These are phyloP conservation scores for Talaromyces albobiverticillius DNA, from an alignment of 2,329 filamentous ascomycete genomes.

Conservation along the genomic window DNA sequence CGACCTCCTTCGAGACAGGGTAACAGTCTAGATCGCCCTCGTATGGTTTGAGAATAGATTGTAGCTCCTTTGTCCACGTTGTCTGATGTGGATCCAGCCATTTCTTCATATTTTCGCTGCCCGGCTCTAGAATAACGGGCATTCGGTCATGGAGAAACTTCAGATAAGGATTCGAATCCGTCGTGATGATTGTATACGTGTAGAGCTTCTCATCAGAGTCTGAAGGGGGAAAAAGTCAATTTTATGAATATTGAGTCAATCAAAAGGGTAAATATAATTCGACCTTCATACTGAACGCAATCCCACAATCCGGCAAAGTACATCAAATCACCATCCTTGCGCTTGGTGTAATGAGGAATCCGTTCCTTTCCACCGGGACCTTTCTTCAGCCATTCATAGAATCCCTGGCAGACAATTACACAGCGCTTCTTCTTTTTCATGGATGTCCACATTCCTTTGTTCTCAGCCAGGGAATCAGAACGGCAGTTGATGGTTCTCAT, in stretches of 20 bases:
- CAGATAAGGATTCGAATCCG: constrained; percentile 76
- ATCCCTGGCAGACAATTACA: constrained; percentile 83
- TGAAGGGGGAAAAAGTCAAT: constrained; percentile 20
- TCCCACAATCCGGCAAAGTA: constrained; percentile 93
- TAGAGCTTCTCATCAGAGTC: constrained; percentile 68
- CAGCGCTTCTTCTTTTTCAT: constrained; percentile 92
- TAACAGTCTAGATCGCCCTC: constrained; percentile 78
- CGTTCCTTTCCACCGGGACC: constrained; percentile 69
- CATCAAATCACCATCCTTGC: constrained; percentile 80
- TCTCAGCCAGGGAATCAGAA: constrained; percentile 74
- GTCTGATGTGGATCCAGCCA: constrained; percentile 75
- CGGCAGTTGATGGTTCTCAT: constrained; percentile 94
- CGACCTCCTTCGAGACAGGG: constrained; percentile 81
- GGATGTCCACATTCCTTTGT: constrained; percentile 81
- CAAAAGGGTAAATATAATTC: neutral
- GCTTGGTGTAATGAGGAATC: constrained; percentile 77
- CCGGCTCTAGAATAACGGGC: constrained; percentile 85
- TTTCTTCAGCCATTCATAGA: constrained; percentile 93
- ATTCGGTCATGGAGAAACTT: constrained; percentile 90
- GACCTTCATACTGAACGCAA: constrained; percentile 74
- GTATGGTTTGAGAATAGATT: constrained; percentile 75
- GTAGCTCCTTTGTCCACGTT: constrained; percentile 76
- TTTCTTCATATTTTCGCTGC: constrained; percentile 63
- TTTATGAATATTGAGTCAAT: neutral
- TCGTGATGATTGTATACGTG: constrained; percentile 93